Conservation (phyloP, 2,329 filamentous ascomycete genomes). For the Aureobasidium sp. region DNA sequence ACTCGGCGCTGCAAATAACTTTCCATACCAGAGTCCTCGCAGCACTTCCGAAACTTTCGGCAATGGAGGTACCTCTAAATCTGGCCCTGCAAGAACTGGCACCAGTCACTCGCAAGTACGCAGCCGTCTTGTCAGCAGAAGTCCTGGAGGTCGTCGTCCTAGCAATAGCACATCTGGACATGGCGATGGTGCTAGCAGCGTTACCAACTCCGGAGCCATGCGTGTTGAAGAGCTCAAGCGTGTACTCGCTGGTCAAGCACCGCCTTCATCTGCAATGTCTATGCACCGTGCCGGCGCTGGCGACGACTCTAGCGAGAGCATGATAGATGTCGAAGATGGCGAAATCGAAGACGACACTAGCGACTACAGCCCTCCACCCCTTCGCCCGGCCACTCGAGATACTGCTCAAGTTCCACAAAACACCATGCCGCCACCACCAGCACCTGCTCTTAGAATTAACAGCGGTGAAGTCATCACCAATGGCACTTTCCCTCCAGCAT, state of each 20-base stretch:
- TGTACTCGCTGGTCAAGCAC: conserved; percentile 44
- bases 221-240: conserved; percentile 53
- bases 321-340: conserved; percentile 51
- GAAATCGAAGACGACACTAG: conserved; percentile 15
- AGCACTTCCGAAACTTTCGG: conserved; percentile 16
- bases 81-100: conserved; percentile 1
- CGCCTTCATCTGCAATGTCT: conserved; percentile 3
- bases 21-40: conserved; percentile 20
- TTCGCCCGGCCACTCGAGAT: neutral
- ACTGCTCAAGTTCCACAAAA: neutral
- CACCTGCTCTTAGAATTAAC: conserved; percentile 17
- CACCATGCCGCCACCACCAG: conserved; percentile 2
- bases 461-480: conserved; percentile 17
- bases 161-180: conserved; percentile 30
- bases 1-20: conserved; percentile 26
- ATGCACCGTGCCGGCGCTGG: conserved; percentile 42
- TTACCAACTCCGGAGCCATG: conserved; percentile 49
- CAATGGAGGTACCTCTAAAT: conserved; percentile 7
- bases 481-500: neutral
- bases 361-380: neutral
- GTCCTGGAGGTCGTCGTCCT: conserved; percentile 39
- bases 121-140: conserved; percentile 11
- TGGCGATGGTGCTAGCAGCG: conserved; percentile 37
- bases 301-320: conserved; percentile 69
- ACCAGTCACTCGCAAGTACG: conserved; percentile 16